A percentile compares a stretch with the other conserved stretches of the same genome.
Conservation (phyloP, 768 basidiomycete species). For the Lepiota brunneoincarnata region DNA sequence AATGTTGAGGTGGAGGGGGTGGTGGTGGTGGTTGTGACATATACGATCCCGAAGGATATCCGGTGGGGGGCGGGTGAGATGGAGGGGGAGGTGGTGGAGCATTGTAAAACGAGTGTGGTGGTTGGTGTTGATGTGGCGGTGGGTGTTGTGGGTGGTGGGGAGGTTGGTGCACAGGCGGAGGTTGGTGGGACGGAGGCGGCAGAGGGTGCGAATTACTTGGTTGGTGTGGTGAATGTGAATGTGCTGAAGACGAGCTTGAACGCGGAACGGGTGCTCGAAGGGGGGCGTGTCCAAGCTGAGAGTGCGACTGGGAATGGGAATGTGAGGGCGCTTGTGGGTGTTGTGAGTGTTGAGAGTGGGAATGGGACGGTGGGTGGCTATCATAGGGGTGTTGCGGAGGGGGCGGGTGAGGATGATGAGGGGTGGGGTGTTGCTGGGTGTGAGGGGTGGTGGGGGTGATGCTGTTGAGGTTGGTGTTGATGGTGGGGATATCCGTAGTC, state of each 20-base stretch:
- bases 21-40: slow-evolving; percentile 8
- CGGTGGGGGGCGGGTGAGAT: slow-evolving; percentile 8
- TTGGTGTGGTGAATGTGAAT: slow-evolving; percentile 14
- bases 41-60: slow-evolving; percentile 3
- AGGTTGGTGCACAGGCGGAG: slow-evolving; percentile 11
- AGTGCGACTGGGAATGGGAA: slow-evolving; percentile 14
- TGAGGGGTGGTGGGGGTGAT: slow-evolving; percentile 15
- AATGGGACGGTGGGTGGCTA: slow-evolving; percentile 11
- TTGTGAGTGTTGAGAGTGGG: slow-evolving; percentile 21
- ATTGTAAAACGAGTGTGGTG: slow-evolving; percentile 14
- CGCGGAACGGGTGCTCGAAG: slow-evolving; percentile 11
- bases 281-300: slow-evolving; percentile 10
- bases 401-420: slow-evolving; percentile 26
- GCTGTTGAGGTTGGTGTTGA: slow-evolving; percentile 30
- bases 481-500: slow-evolving; percentile 33
- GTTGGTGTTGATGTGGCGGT: slow-evolving; percentile 11
- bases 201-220: slow-evolving; percentile 25
- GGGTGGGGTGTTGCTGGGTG: slow-evolving; percentile 18
- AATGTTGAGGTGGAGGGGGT: neutral
- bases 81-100: slow-evolving; percentile 18
- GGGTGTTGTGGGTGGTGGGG: slow-evolving; percentile 23
- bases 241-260: slow-evolving; percentile 2
- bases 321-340: slow-evolving; percentile 19
- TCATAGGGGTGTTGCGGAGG: slow-evolving; percentile 19
- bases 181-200: slow-evolving; percentile 27